Evolutionary conservation across 2,329 filamentous ascomycete genomes (phyloP).

Genomic region (Talaromyces sp.): DNA sequence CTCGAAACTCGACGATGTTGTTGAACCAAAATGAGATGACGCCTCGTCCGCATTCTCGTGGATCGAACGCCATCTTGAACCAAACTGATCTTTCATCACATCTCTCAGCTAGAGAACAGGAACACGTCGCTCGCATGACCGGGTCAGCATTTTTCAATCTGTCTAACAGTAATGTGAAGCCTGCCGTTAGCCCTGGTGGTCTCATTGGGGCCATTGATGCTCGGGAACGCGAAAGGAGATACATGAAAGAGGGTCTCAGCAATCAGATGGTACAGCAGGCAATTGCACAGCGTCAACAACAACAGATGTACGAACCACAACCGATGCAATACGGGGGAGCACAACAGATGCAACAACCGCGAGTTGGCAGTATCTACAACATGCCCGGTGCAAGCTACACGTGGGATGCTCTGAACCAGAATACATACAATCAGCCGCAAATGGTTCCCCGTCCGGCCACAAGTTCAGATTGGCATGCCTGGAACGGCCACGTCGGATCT

Average conservation of each 20-base stretch:
- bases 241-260: slow-evolving; percentile 67
- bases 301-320: slow-evolving; percentile 44
- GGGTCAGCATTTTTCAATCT: slow-evolving; percentile 73
- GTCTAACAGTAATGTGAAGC: slow-evolving; percentile 54
- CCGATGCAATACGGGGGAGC: slow-evolving; percentile 28
- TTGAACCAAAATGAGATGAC: slow-evolving; percentile 15
- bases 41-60: slow-evolving; percentile 56
- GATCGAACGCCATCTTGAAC: slow-evolving; percentile 53
- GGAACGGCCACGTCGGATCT: slow-evolving; percentile 29
- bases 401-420: slow-evolving; percentile 38
- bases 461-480: slow-evolving; percentile 31
- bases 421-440: slow-evolving; percentile 17
- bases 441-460: slow-evolving; percentile 8
- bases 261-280: slow-evolving; percentile 71
- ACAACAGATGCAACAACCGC: slow-evolving; percentile 31
- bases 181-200: slow-evolving; percentile 53
- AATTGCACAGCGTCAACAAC: slow-evolving; percentile 66
- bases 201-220: slow-evolving; percentile 77
- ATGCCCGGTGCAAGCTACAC: slow-evolving; percentile 38
- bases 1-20: slow-evolving; percentile 12
- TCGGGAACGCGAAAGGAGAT: slow-evolving; percentile 73
- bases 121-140: slow-evolving; percentile 80
- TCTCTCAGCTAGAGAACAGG: slow-evolving; percentile 83
- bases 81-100: slow-evolving; percentile 55
- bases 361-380: slow-evolving; percentile 35